Percentiles rank a stretch among this genome's conserved stretches.
Conservation (phyloP, 495 filamentous ascomycete species). For the Aspergillus nidulans region DNA sequence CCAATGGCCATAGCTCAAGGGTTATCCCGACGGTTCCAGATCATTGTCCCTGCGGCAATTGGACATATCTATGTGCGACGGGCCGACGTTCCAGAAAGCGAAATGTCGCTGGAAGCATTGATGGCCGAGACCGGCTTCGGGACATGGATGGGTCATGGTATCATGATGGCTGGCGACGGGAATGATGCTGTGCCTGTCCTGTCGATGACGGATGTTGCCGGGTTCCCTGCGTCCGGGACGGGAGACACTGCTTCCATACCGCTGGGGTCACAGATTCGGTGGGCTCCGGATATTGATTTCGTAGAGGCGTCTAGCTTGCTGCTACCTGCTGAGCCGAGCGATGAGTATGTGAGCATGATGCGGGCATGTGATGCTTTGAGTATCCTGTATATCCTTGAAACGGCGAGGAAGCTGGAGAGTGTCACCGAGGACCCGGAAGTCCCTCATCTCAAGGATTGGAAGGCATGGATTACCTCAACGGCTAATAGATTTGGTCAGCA, state of each 20-base stretch:
- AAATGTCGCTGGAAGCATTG: neutral
- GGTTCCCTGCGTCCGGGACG: neutral
- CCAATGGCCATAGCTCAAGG: conserved; percentile 8
- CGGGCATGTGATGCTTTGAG: neutral
- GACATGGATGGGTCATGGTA: neutral
- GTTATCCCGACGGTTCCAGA: neutral
- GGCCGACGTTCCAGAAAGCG: neutral
- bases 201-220: neutral
- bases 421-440: neutral
- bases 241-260: neutral
- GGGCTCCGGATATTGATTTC: conserved; percentile 2
- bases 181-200: neutral
- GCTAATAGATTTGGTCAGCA: neutral
- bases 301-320: neutral
- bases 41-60: neutral
- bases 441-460: neutral
- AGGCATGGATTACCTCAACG: neutral
- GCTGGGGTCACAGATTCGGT: neutral
- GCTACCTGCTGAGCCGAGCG: neutral
- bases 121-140: neutral
- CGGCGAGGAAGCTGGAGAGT: neutral
- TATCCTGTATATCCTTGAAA: neutral
- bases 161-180: conserved; percentile 17
- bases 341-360: neutral
- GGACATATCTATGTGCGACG: neutral